Conservation (phyloP, 305 asterid genomes). For the Solanum aculeatissimum region DNA sequence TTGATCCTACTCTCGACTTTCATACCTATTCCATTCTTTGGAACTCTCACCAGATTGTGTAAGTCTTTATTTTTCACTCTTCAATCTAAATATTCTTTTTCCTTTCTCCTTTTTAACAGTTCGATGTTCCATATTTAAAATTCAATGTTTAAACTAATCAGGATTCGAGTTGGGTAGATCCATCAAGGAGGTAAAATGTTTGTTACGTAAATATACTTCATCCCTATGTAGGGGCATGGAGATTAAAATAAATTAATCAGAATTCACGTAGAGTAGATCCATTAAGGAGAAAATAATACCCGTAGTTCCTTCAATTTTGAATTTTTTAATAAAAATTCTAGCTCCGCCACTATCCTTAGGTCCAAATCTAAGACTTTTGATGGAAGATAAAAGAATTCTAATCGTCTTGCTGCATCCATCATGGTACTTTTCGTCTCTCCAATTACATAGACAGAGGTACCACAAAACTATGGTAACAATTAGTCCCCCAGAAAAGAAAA, state of each 20-base stretch:
- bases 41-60: conserved; percentile 75
- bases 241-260: not conserved
- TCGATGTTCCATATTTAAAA: not conserved
- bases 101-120: not conserved
- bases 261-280: not conserved
- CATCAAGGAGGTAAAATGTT: not conserved
- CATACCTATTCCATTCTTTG: conserved; percentile 78
- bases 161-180: not conserved
- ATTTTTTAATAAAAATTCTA: not conserved
- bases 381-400: not conserved
- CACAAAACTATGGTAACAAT: not conserved
- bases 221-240: not conserved
- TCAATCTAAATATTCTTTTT: not conserved
- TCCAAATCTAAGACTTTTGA: not conserved
- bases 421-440: not conserved
- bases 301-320: not conserved
- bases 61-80: conserved; percentile 5
- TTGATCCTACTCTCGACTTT: conserved; percentile 74
- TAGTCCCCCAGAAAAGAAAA: too few species aligned
- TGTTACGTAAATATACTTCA: not conserved
- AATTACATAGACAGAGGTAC: not conserved
- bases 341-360: not conserved
- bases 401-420: not conserved
- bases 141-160: not conserved
- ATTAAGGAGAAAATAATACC: not conserved